These are phyloP conservation scores for Leccinum subtestaceum DNA, from an alignment of 768 basidiomycete species.

Conservation along the genomic window DNA sequence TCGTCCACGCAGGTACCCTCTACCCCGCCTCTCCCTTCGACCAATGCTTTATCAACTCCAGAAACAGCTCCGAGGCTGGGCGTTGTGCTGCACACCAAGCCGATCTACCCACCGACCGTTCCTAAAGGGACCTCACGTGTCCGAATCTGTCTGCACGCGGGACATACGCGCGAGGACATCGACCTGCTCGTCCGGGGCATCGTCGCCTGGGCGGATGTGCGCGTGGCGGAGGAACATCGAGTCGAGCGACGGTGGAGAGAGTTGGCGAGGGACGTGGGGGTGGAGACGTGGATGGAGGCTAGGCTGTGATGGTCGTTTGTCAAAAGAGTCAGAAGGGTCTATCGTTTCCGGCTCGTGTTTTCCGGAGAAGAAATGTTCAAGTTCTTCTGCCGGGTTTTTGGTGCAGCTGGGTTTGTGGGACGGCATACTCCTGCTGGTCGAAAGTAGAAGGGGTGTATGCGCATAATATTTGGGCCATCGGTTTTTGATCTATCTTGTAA, in stretches of 20 bases:
- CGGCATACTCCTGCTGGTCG: neutral
- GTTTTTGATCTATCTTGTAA: no score
- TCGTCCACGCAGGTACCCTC: neutral
- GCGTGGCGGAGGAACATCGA: conserved; percentile 8
- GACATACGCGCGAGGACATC: conserved; percentile 64
- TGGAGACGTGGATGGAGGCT: conserved; percentile 30
- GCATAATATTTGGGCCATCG: no score
- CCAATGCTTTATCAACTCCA: neutral
- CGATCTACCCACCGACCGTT: conserved; percentile 87
- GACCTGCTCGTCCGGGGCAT: conserved; percentile 52
- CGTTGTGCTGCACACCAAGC: conserved; percentile 60
- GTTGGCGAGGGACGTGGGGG: conserved; percentile 15
- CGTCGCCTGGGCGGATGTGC: conserved; percentile 34
- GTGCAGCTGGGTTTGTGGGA: neutral
- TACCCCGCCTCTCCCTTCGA: neutral
- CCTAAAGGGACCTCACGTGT: conserved; percentile 84
- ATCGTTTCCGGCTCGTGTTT: neutral
- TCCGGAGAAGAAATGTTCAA: neutral
- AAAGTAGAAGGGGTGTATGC: neutral
- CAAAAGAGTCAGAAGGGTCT: neutral
- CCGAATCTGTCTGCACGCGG: conserved; percentile 84
- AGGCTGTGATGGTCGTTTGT: conserved; percentile 14
- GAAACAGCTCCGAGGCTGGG: conserved; percentile 1
- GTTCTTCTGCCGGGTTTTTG: neutral
- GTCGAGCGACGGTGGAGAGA: conserved; percentile 8